Conservation (phyloP, 768 basidiomycete genomes). For the Mycena galopus region DNA sequence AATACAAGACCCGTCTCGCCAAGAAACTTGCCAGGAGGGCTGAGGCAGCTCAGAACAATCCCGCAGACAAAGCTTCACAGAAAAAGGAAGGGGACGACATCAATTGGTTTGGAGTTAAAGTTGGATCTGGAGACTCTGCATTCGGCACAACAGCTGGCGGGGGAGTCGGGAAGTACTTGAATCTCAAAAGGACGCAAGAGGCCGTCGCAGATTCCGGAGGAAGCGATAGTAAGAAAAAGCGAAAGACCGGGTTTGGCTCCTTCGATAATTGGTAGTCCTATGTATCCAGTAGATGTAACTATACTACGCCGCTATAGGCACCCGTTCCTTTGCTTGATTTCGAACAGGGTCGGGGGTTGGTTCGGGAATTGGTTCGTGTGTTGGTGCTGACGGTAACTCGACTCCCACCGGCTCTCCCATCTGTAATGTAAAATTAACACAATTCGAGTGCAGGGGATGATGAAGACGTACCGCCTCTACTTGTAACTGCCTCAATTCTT, state of each 20-base stretch:
- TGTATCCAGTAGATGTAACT: slow-evolving; percentile 4
- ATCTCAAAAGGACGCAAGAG: slow-evolving; percentile 61
- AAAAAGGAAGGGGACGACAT: slow-evolving; percentile 76
- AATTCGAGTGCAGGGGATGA: not conserved
- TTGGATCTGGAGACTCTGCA: slow-evolving; percentile 63
- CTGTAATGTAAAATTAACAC: slow-evolving; percentile 40
- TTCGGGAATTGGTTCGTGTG: slow-evolving; percentile 52
- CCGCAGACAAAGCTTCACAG: slow-evolving; percentile 49
- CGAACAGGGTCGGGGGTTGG: slow-evolving; percentile 35
- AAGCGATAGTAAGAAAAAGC: slow-evolving; percentile 78
- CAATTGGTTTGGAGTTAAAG: slow-evolving; percentile 92
- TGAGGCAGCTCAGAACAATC: slow-evolving; percentile 53
- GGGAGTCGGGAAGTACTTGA: slow-evolving; percentile 87
- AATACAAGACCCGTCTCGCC: slow-evolving; percentile 86
- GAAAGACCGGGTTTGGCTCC: slow-evolving; percentile 90
- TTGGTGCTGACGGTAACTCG: slow-evolving; percentile 69
- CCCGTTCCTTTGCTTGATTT: slow-evolving; percentile 37
- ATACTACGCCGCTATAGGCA: slow-evolving; percentile 51
- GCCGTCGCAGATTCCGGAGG: slow-evolving; percentile 30
- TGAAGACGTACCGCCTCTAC: slow-evolving; percentile 64
- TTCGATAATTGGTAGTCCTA: slow-evolving; percentile 82
- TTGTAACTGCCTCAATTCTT: slow-evolving; percentile 81
- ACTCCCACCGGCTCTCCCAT: slow-evolving; percentile 47
- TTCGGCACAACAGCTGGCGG: slow-evolving; percentile 50
- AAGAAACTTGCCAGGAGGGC: slow-evolving; percentile 79